Percentiles rank a stretch among this genome's conserved stretches.
These are phyloP conservation scores for Aspergillus calidoustus DNA, from an alignment of 2,329 filamentous ascomycete genomes.

Conservation along the genomic window DNA sequence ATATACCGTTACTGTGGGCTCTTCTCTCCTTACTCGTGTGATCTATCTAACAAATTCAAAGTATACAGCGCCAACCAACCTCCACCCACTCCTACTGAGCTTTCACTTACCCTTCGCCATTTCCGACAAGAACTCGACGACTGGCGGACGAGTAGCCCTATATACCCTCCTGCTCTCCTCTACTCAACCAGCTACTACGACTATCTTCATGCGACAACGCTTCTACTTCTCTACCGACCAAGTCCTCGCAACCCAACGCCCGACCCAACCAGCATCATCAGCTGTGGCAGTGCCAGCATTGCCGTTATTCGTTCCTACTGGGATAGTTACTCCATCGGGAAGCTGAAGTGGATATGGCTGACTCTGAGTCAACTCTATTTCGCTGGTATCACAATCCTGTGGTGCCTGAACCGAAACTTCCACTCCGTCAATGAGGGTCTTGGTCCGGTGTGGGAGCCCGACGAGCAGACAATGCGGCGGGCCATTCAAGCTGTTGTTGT, in stretches of 20 bases:
- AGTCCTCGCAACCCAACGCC: constrained; percentile 44
- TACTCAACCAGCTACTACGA: constrained; percentile 49
- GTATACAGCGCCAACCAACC: constrained; percentile 42
- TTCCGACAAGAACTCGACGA: constrained; percentile 45
- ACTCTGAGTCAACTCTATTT: constrained; percentile 46
- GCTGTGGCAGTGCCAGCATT: constrained; percentile 45
- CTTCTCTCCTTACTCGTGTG: not conserved
- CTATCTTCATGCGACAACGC: constrained; percentile 45
- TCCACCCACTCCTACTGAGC: constrained; percentile 32
- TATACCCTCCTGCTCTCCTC: constrained; percentile 42
- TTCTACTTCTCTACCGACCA: constrained; percentile 45
- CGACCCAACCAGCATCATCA: constrained; percentile 41
- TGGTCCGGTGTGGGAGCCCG: constrained; percentile 39
- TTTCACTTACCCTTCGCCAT: constrained; percentile 32
- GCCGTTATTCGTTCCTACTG: constrained; percentile 46
- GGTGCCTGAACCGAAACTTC: constrained; percentile 47
- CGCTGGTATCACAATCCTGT: constrained; percentile 46
- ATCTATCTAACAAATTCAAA: constrained; percentile 18
- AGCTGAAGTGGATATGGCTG: constrained; percentile 48
- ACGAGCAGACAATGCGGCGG: constrained; percentile 42
- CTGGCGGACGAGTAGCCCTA: constrained; percentile 42
- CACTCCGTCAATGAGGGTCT: constrained; percentile 36
- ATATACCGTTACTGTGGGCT: constrained; percentile 45
- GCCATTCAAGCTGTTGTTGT: constrained; percentile 43
- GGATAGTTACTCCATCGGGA: constrained; percentile 45